phyloP scores from a whole-genome alignment of 208 protist species.

The Leishmania arabica region DNA sequence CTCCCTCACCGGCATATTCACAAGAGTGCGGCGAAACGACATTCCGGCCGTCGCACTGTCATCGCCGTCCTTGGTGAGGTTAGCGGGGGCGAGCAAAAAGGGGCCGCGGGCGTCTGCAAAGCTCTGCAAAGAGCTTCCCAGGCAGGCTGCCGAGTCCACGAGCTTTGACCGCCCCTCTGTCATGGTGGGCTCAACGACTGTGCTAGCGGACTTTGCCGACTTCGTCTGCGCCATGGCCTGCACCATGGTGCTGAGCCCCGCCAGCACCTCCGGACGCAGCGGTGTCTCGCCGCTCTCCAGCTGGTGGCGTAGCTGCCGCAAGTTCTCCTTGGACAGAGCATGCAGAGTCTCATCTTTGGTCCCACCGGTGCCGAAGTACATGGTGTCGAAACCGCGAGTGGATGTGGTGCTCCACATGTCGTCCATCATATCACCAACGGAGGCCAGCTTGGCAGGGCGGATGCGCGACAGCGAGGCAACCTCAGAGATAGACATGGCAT shows the following conservation, averaged over 20 bases:
- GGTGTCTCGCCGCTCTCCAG: slow-evolving; percentile 57
- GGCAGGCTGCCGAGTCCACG: slow-evolving; percentile 5
- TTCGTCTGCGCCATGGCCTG: slow-evolving; percentile 35
- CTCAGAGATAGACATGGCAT: slow-evolving; percentile 39
- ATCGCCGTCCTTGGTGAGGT: slow-evolving; percentile 9
- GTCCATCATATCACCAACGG: slow-evolving; percentile 35
- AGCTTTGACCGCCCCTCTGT: slow-evolving; percentile 27
- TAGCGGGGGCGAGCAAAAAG: neutral
- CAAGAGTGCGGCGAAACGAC: slow-evolving; percentile 27
- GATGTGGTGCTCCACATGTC: slow-evolving; percentile 62
- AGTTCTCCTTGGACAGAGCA: slow-evolving; percentile 52
- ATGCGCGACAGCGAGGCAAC: slow-evolving; percentile 14
- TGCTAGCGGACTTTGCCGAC: slow-evolving; percentile 36
- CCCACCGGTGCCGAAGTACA: neutral
- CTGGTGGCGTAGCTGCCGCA: slow-evolving; percentile 56
- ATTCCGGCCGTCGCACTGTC: slow-evolving; percentile 1
- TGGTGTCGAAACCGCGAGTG: slow-evolving; percentile 33
- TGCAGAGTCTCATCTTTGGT: slow-evolving; percentile 20
- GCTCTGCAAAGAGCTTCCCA: slow-evolving; percentile 17
- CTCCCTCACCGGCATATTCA: slow-evolving; percentile 22
- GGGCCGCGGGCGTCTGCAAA: slow-evolving; percentile 1
- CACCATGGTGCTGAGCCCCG: slow-evolving; percentile 42
- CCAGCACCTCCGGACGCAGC: slow-evolving; percentile 58
- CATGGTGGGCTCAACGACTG: slow-evolving; percentile 40
- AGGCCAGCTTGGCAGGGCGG: slow-evolving; percentile 13